Base-by-base conservation (phyloP, 1,139 yeast genomes). In the Candida tetrigidarum region DNA sequence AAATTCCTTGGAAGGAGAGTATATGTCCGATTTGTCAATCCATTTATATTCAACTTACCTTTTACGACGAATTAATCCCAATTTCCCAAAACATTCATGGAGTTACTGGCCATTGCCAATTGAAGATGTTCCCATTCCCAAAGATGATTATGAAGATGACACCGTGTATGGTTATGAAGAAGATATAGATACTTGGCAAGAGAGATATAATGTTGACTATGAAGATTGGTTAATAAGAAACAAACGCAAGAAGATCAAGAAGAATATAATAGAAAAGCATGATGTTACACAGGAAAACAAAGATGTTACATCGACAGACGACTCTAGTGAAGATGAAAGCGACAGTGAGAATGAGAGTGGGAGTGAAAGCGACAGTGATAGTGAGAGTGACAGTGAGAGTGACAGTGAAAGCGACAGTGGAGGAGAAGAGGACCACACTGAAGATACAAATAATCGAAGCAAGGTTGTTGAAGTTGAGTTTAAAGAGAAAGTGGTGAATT, bases 1-100 rank as follows among this genome's bases (percentile, higher is more conserved):
- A 4, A 60, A 67, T 10, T 48, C 58, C 8, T 48, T 80, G 14
- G 83, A 81, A 50, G 62, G 63, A 2, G 75, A 73, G 3, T 75
- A 69, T 46, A 59, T 76, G 10, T 58, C 57, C 11, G 86, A 83
- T 56, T 60, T 81, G 27, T 76, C 79, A 0, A 48, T 78, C 1
- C 88, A 83, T 59, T 59, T 83, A 5, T 82, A 80, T 55, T 69
- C 80, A 10, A 49, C 77, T 0, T 63, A 68, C 40, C 60, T 81
- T 22, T 55, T 77, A 3, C 76, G 69, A 39, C 56, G 64, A 16
- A 52, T 67, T n/a, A 65, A 74, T 44, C 73, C 74, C 0, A 23
- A 38, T 9, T 66, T 67, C 45, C 84, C 84, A 2, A 39, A 47
- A 1, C 42, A 50, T 4, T 43, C 46, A 3, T 80, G 83, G 77